Base-by-base conservation (phyloP, 1,284 basidiomycete genomes). In the Marasmius oreades region DNA sequence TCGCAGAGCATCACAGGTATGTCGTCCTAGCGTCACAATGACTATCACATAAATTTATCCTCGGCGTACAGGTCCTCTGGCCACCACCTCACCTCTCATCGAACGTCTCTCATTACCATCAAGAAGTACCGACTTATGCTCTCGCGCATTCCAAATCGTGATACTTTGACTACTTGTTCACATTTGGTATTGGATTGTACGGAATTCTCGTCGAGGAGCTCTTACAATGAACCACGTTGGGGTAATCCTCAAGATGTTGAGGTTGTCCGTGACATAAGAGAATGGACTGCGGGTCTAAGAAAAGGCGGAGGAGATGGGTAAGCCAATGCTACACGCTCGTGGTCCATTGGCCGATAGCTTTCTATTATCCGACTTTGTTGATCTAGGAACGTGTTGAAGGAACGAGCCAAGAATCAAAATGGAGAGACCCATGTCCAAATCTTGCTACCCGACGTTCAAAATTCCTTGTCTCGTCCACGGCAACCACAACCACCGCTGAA, bases 301-400 rank as follows among this genome's bases (percentile, higher is more conserved):
- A 64, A 77, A 53, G 73, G 74, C 45, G 83, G 82, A 24, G 81
- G 82, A 52, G 79, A 72, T 61, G 84, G 81, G 82, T 82, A 64
- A 66, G 76, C 70, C 14, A 5, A 14, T 10, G 10, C 10, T 31
- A 24, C 51, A 33, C 24, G 31, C 28, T 48, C 16, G 20, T 43
- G 55, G 10, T 28, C 22, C n/a, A 22, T 20, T 45, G n/a, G n/a
- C n/a, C n/a, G n/a, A n/a, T n/a, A 33, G 8, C 11, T 48, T 31
- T 39, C 36, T 8, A 18, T 28, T 24, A n/a, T 14, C 46, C 61
- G n/a, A 60, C 43, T 20, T 33, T 48, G 5, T n/a, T n/a, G 12
- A 12, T 42, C 20, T 54, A 81, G 78, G 31, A 81, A 82, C 55
- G 59, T 79, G 33, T 66, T 81, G 33, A 78, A 74, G 62, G 61